Evolutionary conservation across 1,139 yeast species (phyloP), one percentile per base, ranked within the genome.

Genomic region (Diutina scorzettiae): DNA sequence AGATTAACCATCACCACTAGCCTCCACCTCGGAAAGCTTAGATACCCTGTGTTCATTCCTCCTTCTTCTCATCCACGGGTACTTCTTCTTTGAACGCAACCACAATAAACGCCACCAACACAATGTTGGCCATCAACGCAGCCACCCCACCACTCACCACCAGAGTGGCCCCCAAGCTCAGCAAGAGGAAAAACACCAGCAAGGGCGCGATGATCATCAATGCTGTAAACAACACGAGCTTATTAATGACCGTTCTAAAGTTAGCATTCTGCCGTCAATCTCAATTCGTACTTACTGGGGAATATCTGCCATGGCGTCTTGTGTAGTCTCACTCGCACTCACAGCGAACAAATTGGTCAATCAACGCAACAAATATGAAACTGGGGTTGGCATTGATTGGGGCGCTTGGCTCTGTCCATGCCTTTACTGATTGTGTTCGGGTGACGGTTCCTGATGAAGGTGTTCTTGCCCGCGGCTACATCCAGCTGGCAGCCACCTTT

Each of bases 161-260:
- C 4, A 95, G 75, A 53, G 76, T 83, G 20, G 11, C 32, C 11
- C 33, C 41, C 24, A 72, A 50, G 51, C 65, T 68, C 53, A 81
- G 86, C 29, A 74, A 61, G 7, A 69, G 48, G 60, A 89, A 91
- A 62, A 91, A 91, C 2, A 86, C 66, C 40, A 71, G 47, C 50
- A 91, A 55, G 8, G 98, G 98, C 41, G 81, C 71, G 25, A 78
- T 59, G 45, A 91, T 78, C 96, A 91, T 89, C 42, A 94, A 86
- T 3, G 73, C 85, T 11, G 97, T 86, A 72, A 86, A 89, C 53
- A 84, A 71, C 60, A 85, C 73, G 50, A 91, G 76, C 60, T 89
- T 89, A 50, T 70, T 71, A 43, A 81, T 62, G 43, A 81, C 87
- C 30, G 75, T 57, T 50, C 86, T 78, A 46, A 50, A 5, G 39